These are phyloP conservation scores for Colletotrichum salicis DNA, from an alignment of 2,329 filamentous ascomycete species.

Conservation along the genomic window DNA sequence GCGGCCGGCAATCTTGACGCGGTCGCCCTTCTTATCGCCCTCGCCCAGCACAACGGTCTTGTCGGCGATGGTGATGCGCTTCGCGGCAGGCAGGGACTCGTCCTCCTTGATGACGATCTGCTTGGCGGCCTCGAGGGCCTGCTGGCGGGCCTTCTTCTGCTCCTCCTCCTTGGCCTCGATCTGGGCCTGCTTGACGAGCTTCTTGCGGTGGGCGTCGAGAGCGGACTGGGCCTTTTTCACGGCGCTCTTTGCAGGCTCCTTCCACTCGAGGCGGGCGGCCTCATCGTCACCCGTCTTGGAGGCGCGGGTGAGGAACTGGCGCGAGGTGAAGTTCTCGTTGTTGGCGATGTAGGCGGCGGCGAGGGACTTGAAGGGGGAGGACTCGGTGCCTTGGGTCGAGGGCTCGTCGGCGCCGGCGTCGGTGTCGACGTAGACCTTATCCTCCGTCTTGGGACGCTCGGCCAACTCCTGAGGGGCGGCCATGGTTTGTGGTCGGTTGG, in stretches of 20 bases:
- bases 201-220: conserved; percentile 83
- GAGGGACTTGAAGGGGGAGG: conserved; percentile 83
- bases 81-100: conserved; percentile 75
- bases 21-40: conserved; percentile 70
- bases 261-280: conserved; percentile 75
- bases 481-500: conserved; percentile 44
- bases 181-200: conserved; percentile 81
- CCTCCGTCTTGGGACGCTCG: conserved; percentile 58
- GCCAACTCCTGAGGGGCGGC: conserved; percentile 60
- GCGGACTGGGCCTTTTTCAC: conserved; percentile 85
- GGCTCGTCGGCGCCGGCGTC: conserved; percentile 79
- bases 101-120: conserved; percentile 78
- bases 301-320: conserved; percentile 75
- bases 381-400: conserved; percentile 73
- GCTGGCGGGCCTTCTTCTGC: conserved; percentile 69
- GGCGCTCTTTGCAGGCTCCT: conserved; percentile 83
- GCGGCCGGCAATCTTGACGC: conserved; percentile 83
- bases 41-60: conserved; percentile 72
- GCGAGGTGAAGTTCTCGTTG: conserved; percentile 61
- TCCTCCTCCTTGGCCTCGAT: conserved; percentile 77
- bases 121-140: conserved; percentile 78
- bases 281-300: conserved; percentile 74
- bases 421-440: conserved; percentile 80
- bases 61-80: conserved; percentile 80
- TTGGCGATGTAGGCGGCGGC: conserved; percentile 81